Base-by-base conservation (phyloP, 2,329 filamentous ascomycete species). In the Venturia effusa region DNA sequence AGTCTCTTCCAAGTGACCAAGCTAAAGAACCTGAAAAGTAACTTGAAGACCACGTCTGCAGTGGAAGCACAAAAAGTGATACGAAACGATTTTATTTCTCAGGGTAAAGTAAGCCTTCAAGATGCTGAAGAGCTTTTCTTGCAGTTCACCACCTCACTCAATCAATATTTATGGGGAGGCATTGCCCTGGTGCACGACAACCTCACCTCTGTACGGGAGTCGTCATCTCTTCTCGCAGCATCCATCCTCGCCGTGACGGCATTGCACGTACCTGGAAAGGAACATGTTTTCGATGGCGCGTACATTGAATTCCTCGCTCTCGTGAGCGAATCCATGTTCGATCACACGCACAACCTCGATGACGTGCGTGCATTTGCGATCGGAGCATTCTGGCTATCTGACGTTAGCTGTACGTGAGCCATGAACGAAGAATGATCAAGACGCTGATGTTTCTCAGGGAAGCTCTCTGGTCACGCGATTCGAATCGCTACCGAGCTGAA, bases 1-100 rank as follows among this genome's bases (percentile, higher is more conserved):
- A 81, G 78, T 69, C 70, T 83, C 15, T 83, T 81, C 68, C 80
- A 83, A 66, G 80, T 83, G 17, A 83, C 81, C 0, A 79, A 80
- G 62, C 71, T 83, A 60, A 74, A 75, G 37, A 75, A 77, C 57
- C 65, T 77, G 64, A 70, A 75, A 39, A 75, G 75, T 61, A 75
- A 75, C 64, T 74, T 72, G 34, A 68, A 70, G 27, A 73, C 74
- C 32, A 19, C 32, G 15, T 34, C 43, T 30, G 40, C 43, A 37
- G 72, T 71, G 62, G 74, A 73, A 11, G 74, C 73, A 66, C 39
- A 43, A 19, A 39, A 37, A 7, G 32, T 22, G 2, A 30, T 62
- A 6, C 70, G 71, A 59, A 73, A 78, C 55, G 81, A 83, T 66
- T 80, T 83, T 59, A 80, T 83, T 32, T 78, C 79, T 0, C 72